Evolutionary conservation across 106 monocot species (phyloP).

Genomic region (Dioscorea alata): DNA sequence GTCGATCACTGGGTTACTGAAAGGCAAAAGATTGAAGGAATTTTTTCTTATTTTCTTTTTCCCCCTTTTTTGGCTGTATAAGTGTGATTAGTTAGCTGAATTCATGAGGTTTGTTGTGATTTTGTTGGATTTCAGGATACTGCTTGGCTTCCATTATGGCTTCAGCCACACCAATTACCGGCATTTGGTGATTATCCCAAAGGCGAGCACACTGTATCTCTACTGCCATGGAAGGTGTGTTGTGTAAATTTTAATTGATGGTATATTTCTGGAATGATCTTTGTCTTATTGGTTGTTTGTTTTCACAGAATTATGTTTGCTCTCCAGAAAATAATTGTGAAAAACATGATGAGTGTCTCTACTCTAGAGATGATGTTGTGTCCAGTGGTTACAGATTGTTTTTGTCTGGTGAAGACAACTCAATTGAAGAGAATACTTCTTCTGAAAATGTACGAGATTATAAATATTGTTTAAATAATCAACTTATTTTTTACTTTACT

Average conservation of each 20-base stretch:
- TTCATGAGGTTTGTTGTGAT: not conserved
- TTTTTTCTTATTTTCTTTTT: too few relatives aligned
- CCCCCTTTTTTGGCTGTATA: not conserved
- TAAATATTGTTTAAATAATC: conserved; percentile 7
- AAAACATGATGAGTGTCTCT: conserved; percentile 9
- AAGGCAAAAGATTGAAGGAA: too few relatives aligned
- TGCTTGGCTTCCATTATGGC: too few relatives aligned
- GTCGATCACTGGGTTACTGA: too few relatives aligned
- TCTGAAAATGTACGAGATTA: too few relatives aligned
- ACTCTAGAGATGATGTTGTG: conserved; percentile 19
- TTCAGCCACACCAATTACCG: conserved; percentile 11
- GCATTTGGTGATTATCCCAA: not conserved
- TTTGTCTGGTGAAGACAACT: conserved; percentile 44
- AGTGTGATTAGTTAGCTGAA: not conserved
- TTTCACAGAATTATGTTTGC: conserved; percentile 3
- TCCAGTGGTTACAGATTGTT: conserved; percentile 31
- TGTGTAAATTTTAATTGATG: too few relatives aligned
- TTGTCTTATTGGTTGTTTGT: not conserved
- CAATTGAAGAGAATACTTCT: too few relatives aligned
- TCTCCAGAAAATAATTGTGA: conserved; percentile 8
- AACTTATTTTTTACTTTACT: not conserved
- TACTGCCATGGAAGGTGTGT: conserved; percentile 7
- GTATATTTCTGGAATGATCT: not conserved
- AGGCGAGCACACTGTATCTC: not conserved
- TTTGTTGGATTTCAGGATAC: conserved; percentile 10